Conservation (phyloP, 768 basidiomycete genomes). For the Pleurotus djamor region DNA sequence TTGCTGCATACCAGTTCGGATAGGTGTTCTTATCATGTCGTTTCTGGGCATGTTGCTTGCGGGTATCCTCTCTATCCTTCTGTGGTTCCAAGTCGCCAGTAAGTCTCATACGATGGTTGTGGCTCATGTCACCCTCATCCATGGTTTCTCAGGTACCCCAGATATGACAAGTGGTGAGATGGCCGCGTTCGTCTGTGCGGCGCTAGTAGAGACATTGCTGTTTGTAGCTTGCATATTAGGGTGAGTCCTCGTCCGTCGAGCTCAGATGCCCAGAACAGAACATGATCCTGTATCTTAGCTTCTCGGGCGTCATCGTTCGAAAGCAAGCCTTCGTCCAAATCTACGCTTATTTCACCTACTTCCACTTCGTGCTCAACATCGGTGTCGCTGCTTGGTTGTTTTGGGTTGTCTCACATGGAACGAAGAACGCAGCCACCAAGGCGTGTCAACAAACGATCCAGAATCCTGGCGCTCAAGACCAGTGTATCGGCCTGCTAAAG, state of each 20-base stretch:
- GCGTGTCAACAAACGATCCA: constrained; percentile 45
- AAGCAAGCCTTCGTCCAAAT: constrained; percentile 59
- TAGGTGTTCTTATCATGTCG: constrained; percentile 58
- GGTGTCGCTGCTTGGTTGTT: constrained; percentile 51
- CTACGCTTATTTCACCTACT: constrained; percentile 55
- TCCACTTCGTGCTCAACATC: constrained; percentile 56
- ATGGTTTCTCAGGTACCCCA: constrained; percentile 24
- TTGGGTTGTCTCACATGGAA: constrained; percentile 43
- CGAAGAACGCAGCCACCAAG: constrained; percentile 35
- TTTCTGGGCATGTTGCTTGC: constrained; percentile 51
- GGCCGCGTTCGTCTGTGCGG: constrained; percentile 47
- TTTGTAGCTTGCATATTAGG: constrained; percentile 54
- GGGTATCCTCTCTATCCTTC: constrained; percentile 46
- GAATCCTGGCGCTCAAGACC: constrained; percentile 34
- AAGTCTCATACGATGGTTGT: constrained; percentile 19
- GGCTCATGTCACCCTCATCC: background rate
- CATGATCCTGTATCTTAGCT: constrained; percentile 28
- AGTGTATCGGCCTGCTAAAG: constrained; percentile 41
- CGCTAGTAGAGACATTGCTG: constrained; percentile 51
- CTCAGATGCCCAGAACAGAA: background rate
- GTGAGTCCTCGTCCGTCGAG: constrained; percentile 29
- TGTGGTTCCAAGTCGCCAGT: constrained; percentile 68
- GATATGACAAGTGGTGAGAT: constrained; percentile 30
- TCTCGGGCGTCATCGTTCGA: constrained; percentile 59
- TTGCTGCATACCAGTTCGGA: constrained; percentile 60